phyloP scores from a whole-genome alignment of 305 asterid species.

The Ajuga reptans region DNA sequence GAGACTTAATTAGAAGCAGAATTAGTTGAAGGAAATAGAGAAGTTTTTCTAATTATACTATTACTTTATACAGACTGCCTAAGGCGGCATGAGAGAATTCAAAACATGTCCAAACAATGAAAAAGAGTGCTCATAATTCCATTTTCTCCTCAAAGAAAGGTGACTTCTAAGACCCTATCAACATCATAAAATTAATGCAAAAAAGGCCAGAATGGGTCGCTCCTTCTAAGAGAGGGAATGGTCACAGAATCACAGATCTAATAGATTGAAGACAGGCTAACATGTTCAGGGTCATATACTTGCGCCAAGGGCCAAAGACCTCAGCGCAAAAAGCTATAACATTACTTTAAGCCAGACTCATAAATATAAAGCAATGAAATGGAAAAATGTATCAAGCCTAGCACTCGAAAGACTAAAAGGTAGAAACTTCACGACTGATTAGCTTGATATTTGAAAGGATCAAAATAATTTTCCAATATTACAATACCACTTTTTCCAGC shows the following conservation, averaged over 20 bases:
- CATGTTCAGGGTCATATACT: not conserved
- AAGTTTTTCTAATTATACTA: not conserved
- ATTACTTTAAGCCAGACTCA: not conserved
- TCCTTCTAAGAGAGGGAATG: not conserved
- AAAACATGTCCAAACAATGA: not conserved
- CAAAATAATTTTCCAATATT: not conserved
- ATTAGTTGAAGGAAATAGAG: not conserved
- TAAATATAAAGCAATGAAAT: too few species aligned
- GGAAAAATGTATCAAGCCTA: not conserved
- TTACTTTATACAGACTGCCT: not conserved
- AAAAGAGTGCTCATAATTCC: not conserved
- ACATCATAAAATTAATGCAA: not conserved
- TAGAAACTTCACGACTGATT: not conserved
- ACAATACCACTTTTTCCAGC: not conserved
- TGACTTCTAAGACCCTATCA: not conserved
- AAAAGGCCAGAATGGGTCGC: not conserved
- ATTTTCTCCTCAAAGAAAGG: not conserved
- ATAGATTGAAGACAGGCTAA: not conserved
- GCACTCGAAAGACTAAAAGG: not conserved
- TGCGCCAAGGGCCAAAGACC: not conserved
- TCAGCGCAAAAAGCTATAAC: not conserved
- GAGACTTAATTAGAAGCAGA: slow-evolving; percentile 24
- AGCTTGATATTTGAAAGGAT: not conserved
- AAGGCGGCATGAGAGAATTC: not conserved
- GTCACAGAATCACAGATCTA: not conserved